Base-by-base conservation (phyloP, 2,329 filamentous ascomycete genomes). In the Colletotrichum sp. region DNA sequence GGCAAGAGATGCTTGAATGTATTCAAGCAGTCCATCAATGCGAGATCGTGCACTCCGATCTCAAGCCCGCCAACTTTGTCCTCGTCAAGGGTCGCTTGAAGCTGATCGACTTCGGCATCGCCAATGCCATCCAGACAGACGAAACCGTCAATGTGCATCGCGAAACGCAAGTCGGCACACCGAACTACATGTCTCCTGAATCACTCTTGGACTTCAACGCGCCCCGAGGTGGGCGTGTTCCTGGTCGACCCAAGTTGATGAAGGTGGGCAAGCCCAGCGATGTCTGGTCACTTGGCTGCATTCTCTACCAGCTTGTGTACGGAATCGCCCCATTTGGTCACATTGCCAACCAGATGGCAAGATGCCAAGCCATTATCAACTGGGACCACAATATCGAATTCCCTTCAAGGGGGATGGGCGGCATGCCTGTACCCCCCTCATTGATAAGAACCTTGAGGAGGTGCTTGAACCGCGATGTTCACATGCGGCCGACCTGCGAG, bases 1-100 rank as follows among this genome's bases (percentile, higher is more conserved):
- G 97, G 97, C 97, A 98, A 84, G 97, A 99, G 86, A 99, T 99
- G 97, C 93, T 99, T 21, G 96, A 98, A 84, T 99, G 97, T 82
- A 92, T 99, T 8, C 92, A 95, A 79, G 92, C 96, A 1, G 96
- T 99, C 1, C 97, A 99, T 82, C 91, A 94, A 15, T 90, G 94
- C 83, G 96, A 98, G 82, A 96, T 99, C 78, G 97, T 99, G 5
- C 97, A 99, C 85, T 98, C 96, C 0, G 97, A 99, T 82, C 89
- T 99, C 48, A 99, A 99, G 85, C 97, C 97, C 1, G 96, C 96
- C 80, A 99, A 99, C 83, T 99, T 99, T 83, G 94, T 99, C 28
- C 90, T 99, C 24, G 96, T 98, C 21, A 93, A 96, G 82, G 97
- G 97, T 28, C 92, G 94, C 30, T 89, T 99, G 48, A 99, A 99